Base-by-base conservation (phyloP, 2,329 filamentous ascomycete genomes). In the Hypoxylon sp. region DNA sequence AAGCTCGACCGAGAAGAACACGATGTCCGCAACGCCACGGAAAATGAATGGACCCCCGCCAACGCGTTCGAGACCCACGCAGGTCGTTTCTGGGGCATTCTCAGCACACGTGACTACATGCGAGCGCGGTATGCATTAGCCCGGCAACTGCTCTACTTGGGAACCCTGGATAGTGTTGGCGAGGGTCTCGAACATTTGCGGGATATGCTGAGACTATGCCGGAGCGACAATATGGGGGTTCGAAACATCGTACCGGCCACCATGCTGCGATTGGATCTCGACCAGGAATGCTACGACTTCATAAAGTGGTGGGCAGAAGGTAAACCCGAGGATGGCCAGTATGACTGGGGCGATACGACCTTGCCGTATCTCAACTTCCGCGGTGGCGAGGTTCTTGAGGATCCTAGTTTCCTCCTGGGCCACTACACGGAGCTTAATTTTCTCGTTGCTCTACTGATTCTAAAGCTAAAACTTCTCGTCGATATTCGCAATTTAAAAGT, bases 201-300 rank as follows among this genome's bases (percentile, higher is more conserved):
- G 48, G 81, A 82, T 50, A 78, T 85, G 75, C 56, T 85, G 41
- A 75, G 76, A 1, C 74, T 85, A 0, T 77, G 75, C 61, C 77
- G 79, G 1, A n/a, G 64, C 10, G 83, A 86, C 65, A 80, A 80
- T 59, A 73, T 83, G 74, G 78, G 79, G 0, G 17, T 83, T 2
- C 76, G 82, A 0, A 44, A 77, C 17, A 19, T 80, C 0, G 60
- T 82, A 0, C 83, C 84, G 0, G 64, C 69, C 0, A 43, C 82
- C 8, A 76, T 80, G 56, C 68, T 87, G 13, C 79, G 82, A 2
- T 75, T 86, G 6, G 77, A 77, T 19, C 74, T 70, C 43, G 83
- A 86, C 58, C 82, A 86, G 68, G 81, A 83, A n/a, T 80, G 77
- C 67, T 83, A 83, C 62, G 79, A 82, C 56, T 81, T 81, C 37